phyloP scores from a whole-genome alignment of 805 yeast genomes.

The Spathaspora hagerdaliae region DNA sequence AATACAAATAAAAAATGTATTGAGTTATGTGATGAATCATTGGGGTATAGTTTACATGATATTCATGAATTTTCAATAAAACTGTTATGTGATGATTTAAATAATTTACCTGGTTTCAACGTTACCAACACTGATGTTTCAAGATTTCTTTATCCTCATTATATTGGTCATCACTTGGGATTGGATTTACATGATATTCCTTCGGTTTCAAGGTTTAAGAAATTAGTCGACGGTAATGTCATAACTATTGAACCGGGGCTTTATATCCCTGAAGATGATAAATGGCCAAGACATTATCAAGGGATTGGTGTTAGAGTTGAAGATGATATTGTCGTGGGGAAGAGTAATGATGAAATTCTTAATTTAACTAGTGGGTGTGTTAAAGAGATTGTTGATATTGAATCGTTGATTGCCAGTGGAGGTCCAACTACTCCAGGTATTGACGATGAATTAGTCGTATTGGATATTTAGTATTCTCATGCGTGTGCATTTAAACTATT shows the following conservation, averaged over 20 bases:
- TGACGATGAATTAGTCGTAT: slow-evolving; percentile 30
- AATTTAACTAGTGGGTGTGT: slow-evolving; percentile 76
- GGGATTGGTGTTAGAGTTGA: slow-evolving; percentile 94
- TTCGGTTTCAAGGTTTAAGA: slow-evolving; percentile 49
- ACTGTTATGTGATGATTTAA: slow-evolving; percentile 58
- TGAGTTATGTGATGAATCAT: slow-evolving; percentile 53
- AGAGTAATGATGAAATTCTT: slow-evolving; percentile 43
- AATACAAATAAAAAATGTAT: slow-evolving; percentile 80
- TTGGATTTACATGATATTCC: slow-evolving; percentile 87
- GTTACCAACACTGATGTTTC: slow-evolving; percentile 51
- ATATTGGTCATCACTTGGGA: slow-evolving; percentile 93
- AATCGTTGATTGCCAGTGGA: slow-evolving; percentile 59
- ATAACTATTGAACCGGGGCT: slow-evolving; percentile 95
- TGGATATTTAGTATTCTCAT: slow-evolving; percentile 16
- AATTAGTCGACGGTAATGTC: slow-evolving; percentile 68
- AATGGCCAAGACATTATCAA: slow-evolving; percentile 75
- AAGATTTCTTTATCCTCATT: slow-evolving; percentile 75
- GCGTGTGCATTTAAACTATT: no score
- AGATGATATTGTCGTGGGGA: slow-evolving; percentile 84
- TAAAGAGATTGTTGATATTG: slow-evolving; percentile 83
- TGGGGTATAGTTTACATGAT: slow-evolving; percentile 59
- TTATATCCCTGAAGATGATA: slow-evolving; percentile 71
- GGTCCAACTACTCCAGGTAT: slow-evolving; percentile 44
- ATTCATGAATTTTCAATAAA: slow-evolving; percentile 68
- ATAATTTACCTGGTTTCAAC: slow-evolving; percentile 64